These are phyloP conservation scores for Pestalotiopsis sp. DNA, from an alignment of 2,329 filamentous ascomycete genomes.

Conservation along the genomic window DNA sequence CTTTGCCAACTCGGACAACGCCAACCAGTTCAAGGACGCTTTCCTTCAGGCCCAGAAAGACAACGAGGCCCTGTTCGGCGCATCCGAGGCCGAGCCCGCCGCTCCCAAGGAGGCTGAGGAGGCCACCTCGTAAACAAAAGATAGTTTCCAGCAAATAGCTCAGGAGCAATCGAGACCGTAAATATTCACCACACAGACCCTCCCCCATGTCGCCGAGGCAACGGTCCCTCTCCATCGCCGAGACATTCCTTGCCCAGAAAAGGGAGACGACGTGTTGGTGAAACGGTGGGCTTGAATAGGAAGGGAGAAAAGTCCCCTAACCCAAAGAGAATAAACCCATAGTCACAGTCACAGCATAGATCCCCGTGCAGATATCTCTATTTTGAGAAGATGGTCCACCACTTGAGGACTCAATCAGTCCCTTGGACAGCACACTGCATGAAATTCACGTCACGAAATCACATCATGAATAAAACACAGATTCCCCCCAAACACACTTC, in stretches of 20 bases:
- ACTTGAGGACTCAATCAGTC: background rate
- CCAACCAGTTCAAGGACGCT: slow-evolving; percentile 95
- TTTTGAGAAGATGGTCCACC: background rate
- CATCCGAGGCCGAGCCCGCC: slow-evolving; percentile 35
- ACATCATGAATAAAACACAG: slow-evolving; percentile 7
- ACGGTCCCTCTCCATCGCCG: background rate
- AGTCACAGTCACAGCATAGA: slow-evolving; percentile 5
- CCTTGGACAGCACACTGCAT: slow-evolving; percentile 2
- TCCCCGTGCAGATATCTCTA: background rate
- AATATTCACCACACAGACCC: background rate
- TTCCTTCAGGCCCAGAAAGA: slow-evolving; percentile 97
- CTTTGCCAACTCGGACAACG: slow-evolving; percentile 97
- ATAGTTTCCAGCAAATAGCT: background rate
- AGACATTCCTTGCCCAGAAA: background rate
- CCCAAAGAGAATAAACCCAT: slow-evolving; percentile 7
- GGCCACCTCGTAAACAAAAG: background rate
- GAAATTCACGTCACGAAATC: slow-evolving; percentile 6
- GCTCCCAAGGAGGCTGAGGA: background rate
- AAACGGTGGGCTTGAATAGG: background rate
- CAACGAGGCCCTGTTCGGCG: slow-evolving; percentile 83
- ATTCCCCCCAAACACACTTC: background rate
- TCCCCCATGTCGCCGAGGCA: background rate
- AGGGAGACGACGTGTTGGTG: background rate
- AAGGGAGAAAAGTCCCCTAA: background rate
- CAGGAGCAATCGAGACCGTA: background rate